Percentiles rank a stretch among this genome's conserved stretches.
phyloP scores from a whole-genome alignment of 441 rosid genomes.

The Theobroma grandiflorum region DNA sequence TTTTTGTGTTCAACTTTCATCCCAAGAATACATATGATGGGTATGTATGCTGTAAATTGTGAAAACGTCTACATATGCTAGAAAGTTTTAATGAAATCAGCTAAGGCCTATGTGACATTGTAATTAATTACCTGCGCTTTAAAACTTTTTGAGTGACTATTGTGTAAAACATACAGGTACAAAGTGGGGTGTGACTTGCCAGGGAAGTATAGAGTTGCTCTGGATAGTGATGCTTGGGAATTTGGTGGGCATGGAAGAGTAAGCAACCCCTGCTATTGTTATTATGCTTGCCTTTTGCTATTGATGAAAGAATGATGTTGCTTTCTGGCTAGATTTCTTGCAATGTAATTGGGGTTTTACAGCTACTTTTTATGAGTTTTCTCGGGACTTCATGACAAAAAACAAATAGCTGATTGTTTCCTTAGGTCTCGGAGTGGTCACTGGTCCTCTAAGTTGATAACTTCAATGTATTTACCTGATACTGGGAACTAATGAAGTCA shows the following conservation, averaged over 20 bases:
- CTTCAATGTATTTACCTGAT: background rate
- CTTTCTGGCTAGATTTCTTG: background rate
- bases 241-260: conserved; percentile 86
- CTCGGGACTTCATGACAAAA: background rate
- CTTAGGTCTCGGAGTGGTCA: background rate
- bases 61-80: background rate
- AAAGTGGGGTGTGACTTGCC: conserved; percentile 87
- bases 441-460: background rate
- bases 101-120: background rate
- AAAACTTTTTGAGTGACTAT: conserved; percentile 18
- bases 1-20: conserved; percentile 85
- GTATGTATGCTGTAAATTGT: conserved; percentile 42
- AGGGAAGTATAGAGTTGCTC: conserved; percentile 80
- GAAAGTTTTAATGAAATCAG: no score
- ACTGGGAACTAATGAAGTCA: conserved; percentile 18
- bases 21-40: conserved; percentile 76
- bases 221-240: conserved; percentile 77
- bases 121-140: background rate
- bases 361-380: conserved; percentile 8
- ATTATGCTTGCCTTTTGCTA: conserved; percentile 20
- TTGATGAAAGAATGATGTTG: background rate
- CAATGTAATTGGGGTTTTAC: background rate
- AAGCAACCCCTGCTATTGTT: conserved; percentile 38
- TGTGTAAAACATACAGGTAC: conserved; percentile 58
- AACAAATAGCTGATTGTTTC: background rate